A percentile compares a stretch with the other conserved stretches of the same genome.
Conservation (phyloP, 2,329 filamentous ascomycete species). For the Arthroderma uncinatum region DNA sequence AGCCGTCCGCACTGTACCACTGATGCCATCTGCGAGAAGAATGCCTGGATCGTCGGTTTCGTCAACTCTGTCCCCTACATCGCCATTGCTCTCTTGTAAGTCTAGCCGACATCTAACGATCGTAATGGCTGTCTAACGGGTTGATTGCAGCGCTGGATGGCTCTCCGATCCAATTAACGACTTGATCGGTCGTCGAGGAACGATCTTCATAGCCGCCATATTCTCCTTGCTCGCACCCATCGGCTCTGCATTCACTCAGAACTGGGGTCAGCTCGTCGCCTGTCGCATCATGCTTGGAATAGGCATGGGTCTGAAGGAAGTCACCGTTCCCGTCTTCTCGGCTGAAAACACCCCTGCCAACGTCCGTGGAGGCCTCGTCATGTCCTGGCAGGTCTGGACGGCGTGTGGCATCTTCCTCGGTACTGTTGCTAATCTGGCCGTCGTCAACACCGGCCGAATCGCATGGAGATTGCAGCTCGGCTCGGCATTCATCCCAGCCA, state of each 20-base stretch:
- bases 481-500: conserved; percentile 53
- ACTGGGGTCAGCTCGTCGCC: conserved; percentile 47
- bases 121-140: conserved; percentile 47
- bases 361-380: conserved; percentile 47
- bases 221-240: conserved; percentile 59
- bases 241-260: conserved; percentile 50
- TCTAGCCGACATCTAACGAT: too few relatives aligned
- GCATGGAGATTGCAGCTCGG: conserved; percentile 55
- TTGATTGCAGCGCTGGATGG: conserved; percentile 52
- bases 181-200: conserved; percentile 48
- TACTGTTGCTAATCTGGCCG: conserved; percentile 54
- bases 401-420: conserved; percentile 54
- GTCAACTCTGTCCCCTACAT: conserved; percentile 48
- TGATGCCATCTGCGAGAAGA: conserved; percentile 25
- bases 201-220: conserved; percentile 52
- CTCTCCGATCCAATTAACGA: conserved; percentile 54
- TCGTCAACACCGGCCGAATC: conserved; percentile 48
- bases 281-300: conserved; percentile 48
- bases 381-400: conserved; percentile 45
- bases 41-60: conserved; percentile 50
- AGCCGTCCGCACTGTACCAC: conserved; percentile 25
- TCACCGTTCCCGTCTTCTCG: conserved; percentile 46
- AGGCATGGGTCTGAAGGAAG: conserved; percentile 52
- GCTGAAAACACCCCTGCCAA: conserved; percentile 46
- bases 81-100: conserved; percentile 39